phyloP scores from a whole-genome alignment of 352 stramenopile species.

The Globisporangium sylvaticum region DNA sequence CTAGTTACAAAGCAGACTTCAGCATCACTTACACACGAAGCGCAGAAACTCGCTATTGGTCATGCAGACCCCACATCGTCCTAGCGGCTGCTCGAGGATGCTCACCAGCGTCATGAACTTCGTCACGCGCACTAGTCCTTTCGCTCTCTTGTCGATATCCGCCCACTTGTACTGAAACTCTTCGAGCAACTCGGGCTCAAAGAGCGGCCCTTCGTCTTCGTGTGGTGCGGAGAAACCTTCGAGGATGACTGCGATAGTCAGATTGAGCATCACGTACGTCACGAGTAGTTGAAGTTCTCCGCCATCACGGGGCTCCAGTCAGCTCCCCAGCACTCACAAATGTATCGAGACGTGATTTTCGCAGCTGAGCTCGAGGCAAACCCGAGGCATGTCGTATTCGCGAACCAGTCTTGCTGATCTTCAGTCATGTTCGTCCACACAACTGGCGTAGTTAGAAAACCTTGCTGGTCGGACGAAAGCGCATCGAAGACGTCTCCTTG shows the following conservation, averaged over 20 bases:
- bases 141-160: conserved; percentile 86
- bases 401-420: conserved; percentile 48
- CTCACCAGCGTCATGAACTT: conserved; percentile 77
- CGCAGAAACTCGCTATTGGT: conserved; percentile 47
- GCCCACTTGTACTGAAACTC: conserved; percentile 89
- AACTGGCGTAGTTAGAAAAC: conserved; percentile 41
- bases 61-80: conserved; percentile 37
- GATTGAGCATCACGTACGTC: conserved; percentile 92
- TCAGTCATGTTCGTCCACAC: conserved; percentile 32
- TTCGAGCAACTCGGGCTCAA: conserved; percentile 85
- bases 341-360: conserved; percentile 57
- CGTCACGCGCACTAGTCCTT: conserved; percentile 72
- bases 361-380: conserved; percentile 19
- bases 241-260: conserved; percentile 93
- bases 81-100: conserved; percentile 73
- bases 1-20: background rate
- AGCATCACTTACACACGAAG: conserved; percentile 46
- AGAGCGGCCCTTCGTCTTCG: conserved; percentile 84
- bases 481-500: conserved; percentile 48
- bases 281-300: conserved; percentile 90
- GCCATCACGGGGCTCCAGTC: conserved; percentile 45
- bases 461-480: conserved; percentile 32
- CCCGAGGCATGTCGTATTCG: conserved; percentile 36
- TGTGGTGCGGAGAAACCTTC: conserved; percentile 87
- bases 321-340: conserved; percentile 63